These are phyloP conservation scores for Cryptococcus jaspeensis DNA, from an alignment of 1,284 basidiomycete genomes.

Conservation along the genomic window DNA sequence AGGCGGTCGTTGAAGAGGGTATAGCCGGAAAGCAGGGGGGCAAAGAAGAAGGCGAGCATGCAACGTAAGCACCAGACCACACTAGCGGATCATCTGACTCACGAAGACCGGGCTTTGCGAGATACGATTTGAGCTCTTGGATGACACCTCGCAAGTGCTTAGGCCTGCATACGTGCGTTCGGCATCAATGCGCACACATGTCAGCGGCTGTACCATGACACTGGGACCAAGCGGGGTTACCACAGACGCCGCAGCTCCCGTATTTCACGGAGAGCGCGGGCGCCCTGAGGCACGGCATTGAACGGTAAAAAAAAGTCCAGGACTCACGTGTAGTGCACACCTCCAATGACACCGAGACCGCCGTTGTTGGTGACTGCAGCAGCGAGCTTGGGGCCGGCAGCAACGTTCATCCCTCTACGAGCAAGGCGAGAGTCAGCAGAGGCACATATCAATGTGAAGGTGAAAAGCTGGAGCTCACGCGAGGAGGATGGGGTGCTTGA, in stretches of 20 bases:
- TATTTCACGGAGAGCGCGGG: constrained; percentile 1
- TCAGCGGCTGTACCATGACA: no score
- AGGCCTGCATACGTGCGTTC: constrained; percentile 29
- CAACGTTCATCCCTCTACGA: constrained; percentile 77
- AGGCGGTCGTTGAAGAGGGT: neutral
- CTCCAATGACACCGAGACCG: constrained; percentile 83
- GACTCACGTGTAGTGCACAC: constrained; percentile 70
- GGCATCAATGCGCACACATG: no score
- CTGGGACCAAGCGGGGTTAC: neutral
- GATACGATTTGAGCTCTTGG: constrained; percentile 65
- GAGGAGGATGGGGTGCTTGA: constrained; percentile 82
- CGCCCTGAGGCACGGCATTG: neutral
- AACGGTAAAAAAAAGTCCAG: neutral
- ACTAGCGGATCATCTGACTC: constrained; percentile 1
- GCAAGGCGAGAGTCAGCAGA: neutral
- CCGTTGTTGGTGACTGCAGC: constrained; percentile 76
- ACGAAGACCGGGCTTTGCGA: constrained; percentile 54
- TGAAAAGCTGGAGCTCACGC: constrained; percentile 52
- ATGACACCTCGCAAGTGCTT: constrained; percentile 60
- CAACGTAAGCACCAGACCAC: no score
- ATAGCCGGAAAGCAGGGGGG: neutral
- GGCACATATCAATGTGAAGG: neutral
- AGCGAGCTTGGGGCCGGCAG: constrained; percentile 77
- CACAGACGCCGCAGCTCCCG: no score
- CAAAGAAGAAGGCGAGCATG: neutral